Evolutionary conservation across 108 stramenopile species (phyloP).

Genomic region (Stephanodiscus triporus): DNA sequence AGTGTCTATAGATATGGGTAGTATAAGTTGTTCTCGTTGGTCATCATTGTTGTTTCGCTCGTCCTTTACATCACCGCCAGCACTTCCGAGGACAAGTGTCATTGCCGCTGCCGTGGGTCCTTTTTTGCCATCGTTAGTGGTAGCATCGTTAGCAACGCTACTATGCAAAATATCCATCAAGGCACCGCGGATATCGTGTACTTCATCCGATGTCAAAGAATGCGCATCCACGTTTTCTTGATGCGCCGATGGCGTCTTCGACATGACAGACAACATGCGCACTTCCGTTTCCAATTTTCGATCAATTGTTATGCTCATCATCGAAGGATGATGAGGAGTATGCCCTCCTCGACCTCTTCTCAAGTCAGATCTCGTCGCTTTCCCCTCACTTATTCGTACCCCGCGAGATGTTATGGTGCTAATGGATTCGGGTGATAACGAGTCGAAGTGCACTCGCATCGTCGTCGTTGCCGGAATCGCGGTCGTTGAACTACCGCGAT

Average conservation of each 20-base stretch:
- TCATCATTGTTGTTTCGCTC: slow-evolving; percentile 13
- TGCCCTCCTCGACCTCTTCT: background rate
- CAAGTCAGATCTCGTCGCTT: background rate
- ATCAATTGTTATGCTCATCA: slow-evolving; percentile 70
- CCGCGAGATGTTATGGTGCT: slow-evolving; percentile 64
- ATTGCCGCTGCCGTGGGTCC: background rate
- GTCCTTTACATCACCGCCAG: slow-evolving; percentile 39
- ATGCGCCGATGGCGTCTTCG: slow-evolving; percentile 3
- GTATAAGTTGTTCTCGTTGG: slow-evolving; percentile 6
- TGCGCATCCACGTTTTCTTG: slow-evolving; percentile 30
- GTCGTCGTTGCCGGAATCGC: background rate
- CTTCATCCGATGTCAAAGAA: slow-evolving; percentile 23
- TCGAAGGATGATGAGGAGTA: background rate
- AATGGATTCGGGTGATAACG: slow-evolving; percentile 70
- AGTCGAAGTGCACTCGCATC: slow-evolving; percentile 76
- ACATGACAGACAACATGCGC: slow-evolving; percentile 54
- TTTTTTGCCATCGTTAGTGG: slow-evolving; percentile 12
- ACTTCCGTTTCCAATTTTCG: slow-evolving; percentile 86
- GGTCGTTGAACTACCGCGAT: slow-evolving; percentile 2
- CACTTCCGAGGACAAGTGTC: background rate
- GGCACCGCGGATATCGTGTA: slow-evolving; percentile 6
- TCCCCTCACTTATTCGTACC: background rate
- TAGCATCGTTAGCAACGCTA: slow-evolving; percentile 35
- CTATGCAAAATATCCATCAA: slow-evolving; percentile 46
- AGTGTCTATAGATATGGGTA: slow-evolving; percentile 39